Evolutionary conservation across 2,329 filamentous ascomycete species (phyloP).

Genomic region (Colletotrichum musicola): DNA sequence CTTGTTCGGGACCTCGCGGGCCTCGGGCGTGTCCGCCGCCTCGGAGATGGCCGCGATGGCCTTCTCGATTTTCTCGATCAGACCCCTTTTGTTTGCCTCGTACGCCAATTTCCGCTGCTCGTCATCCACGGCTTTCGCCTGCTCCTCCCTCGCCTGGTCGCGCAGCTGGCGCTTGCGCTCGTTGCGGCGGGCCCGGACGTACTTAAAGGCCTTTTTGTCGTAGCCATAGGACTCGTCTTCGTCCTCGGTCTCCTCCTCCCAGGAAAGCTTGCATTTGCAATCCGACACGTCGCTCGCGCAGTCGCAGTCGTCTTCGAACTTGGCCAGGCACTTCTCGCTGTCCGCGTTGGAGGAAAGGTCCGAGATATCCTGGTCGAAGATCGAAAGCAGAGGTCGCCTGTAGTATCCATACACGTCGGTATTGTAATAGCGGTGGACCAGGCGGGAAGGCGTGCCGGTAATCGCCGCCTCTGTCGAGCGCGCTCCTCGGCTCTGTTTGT

Average conservation of each 20-base stretch:
- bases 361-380: slow-evolving; percentile 4
- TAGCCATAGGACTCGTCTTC: too few relatives aligned
- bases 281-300: not conserved
- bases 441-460: not conserved
- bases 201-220: not conserved
- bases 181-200: not conserved
- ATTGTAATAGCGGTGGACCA: not conserved
- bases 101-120: not conserved
- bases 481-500: too few relatives aligned
- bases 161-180: not conserved
- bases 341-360: not conserved
- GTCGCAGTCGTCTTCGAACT: not conserved
- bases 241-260: not conserved
- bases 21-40: not conserved
- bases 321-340: not conserved
- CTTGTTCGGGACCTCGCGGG: not conserved
- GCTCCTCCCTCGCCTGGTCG: not conserved
- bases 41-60: not conserved
- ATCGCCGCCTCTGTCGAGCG: too few relatives aligned
- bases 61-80: not conserved
- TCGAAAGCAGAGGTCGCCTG: not conserved
- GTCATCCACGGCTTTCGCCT: not conserved
- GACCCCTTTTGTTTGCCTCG: not conserved
- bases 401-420: not conserved
- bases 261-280: not conserved